Percentiles rank a stretch among this genome's conserved stretches.
phyloP scores from a whole-genome alignment of 2,329 filamentous ascomycete genomes.

The Geosmithia morbida region DNA sequence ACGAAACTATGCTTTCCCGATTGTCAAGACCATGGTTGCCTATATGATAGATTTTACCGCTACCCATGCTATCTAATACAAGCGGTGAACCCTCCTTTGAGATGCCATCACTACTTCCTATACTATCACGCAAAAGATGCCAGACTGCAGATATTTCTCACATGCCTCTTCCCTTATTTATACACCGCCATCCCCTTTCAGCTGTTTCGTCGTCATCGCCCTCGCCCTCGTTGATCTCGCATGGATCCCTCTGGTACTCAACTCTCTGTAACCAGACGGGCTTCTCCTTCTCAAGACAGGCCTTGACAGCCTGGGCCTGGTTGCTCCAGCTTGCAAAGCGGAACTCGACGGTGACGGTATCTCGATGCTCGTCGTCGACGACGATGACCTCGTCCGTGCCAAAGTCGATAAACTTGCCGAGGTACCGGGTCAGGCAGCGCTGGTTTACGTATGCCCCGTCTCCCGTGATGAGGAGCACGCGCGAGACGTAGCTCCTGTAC shows the following conservation, averaged over 20 bases:
- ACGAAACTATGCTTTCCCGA: no score
- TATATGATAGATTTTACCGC: no score
- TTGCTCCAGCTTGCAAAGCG: slow-evolving; percentile 40
- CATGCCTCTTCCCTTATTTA: no score
- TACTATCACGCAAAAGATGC: no score
- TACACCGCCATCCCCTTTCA: no score
- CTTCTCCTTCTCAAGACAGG: slow-evolving; percentile 19
- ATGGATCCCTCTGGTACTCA: slow-evolving; percentile 20
- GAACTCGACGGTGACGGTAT: slow-evolving; percentile 33
- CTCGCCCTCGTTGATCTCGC: slow-evolving; percentile 16
- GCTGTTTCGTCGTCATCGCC: slow-evolving; percentile 2
- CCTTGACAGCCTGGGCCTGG: slow-evolving; percentile 35
- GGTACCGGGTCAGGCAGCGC: slow-evolving; percentile 21
- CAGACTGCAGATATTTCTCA: no score
- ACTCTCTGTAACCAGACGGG: slow-evolving; percentile 20
- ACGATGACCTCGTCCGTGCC: slow-evolving; percentile 28
- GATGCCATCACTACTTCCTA: no score
- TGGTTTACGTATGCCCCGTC: slow-evolving; percentile 27
- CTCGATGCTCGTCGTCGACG: no score
- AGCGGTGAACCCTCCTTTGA: no score
- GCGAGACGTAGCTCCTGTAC: slow-evolving; percentile 15
- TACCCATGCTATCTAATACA: no score
- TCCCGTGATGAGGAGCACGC: slow-evolving; percentile 36
- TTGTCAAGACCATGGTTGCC: no score
- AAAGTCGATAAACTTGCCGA: slow-evolving; percentile 26